Base-by-base conservation (phyloP, 129 eudicot species). In the Tagetes patula region DNA sequence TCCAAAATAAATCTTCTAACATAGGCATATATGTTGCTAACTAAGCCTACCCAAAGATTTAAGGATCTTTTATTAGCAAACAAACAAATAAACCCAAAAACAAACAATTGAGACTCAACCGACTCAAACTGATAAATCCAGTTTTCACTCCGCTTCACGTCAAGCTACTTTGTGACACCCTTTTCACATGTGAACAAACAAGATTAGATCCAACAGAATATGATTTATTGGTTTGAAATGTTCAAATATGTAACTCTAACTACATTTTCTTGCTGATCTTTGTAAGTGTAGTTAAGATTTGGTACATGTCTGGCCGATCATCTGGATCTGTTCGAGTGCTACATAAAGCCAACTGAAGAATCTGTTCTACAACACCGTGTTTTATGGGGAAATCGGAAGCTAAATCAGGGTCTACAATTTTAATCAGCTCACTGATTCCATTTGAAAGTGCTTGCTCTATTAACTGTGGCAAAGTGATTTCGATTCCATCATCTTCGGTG, bases 231-330 rank as follows among this genome's bases (percentile, higher is more conserved):
- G n/a, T n/a, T n/a, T n/a, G n/a, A n/a, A n/a, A n/a, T n/a, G n/a
- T n/a, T n/a, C 34, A 9, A 11, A 36, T 46, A 14, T 12, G 65
- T 6, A 40, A 47, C 68, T 38, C 47, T 20, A 14, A 65, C 50
- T 75, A 77, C 41, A 49, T 60, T 69, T 69, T 83, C 67, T 80
- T 85, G 62, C 82, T 84, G 12, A 90, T 79, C 80, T 88, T 87
- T 46, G 72, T 67, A 46, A 94, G 96, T 55, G 83, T 81, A 64
- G 96, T 79, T 54, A 88, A 38, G 47, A 90, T 85, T 47, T 84
- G 71, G 10, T 84, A 83, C 87, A 90, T 90, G 80, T 90, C 85
- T 2, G 99, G 96, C 38, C 99, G 80, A 13, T 86, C 83, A 9
- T 88, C 85, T 3, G 99, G 96, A 76, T 75, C 84, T 31, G 66